These are phyloP conservation scores for Russula emetica DNA, from an alignment of 768 basidiomycete species.

Conservation along the genomic window DNA sequence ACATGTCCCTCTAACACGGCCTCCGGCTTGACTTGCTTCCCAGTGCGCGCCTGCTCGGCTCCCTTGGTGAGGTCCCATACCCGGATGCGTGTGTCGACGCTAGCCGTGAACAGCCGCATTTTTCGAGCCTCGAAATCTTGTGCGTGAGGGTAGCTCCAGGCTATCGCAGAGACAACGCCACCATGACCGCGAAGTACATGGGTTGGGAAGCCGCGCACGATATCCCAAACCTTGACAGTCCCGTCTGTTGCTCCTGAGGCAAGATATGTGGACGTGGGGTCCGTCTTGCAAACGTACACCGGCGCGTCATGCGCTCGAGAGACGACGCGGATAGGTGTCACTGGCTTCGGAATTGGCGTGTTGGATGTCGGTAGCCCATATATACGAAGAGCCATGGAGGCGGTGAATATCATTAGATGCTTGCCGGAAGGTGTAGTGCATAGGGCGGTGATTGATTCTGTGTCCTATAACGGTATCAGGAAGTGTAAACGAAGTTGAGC, in stretches of 20 bases:
- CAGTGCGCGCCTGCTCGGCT: constrained; percentile 53
- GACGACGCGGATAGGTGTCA: constrained; percentile 71
- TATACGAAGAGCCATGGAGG: constrained; percentile 74
- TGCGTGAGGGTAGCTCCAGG: constrained; percentile 72
- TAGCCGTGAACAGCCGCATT: constrained; percentile 86
- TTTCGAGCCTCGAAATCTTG: constrained; percentile 39
- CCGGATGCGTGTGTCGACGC: constrained; percentile 88
- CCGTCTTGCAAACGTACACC: constrained; percentile 80
- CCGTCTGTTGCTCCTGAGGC: constrained; percentile 97
- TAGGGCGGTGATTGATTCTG: constrained; percentile 77
- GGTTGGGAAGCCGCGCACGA: constrained; percentile 80
- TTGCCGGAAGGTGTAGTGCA: constrained; percentile 73
- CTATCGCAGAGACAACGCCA: constrained; percentile 89
- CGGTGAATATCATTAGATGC: constrained; percentile 75
- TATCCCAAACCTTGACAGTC: constrained; percentile 95
- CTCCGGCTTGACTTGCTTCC: constrained; percentile 57
- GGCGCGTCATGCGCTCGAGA: constrained; percentile 90
- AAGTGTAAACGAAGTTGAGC: constrained; percentile 6
- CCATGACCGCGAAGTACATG: constrained; percentile 96
- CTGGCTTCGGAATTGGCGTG: constrained; percentile 41
- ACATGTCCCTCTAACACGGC: constrained; percentile 93
- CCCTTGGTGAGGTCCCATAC: constrained; percentile 71
- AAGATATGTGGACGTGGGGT: constrained; percentile 83
- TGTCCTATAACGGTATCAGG: constrained; percentile 54
- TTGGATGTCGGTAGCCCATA: constrained; percentile 66